phyloP scores from a whole-genome alignment of 2,329 filamentous ascomycete genomes.

The Rhynchosporium secalis region DNA sequence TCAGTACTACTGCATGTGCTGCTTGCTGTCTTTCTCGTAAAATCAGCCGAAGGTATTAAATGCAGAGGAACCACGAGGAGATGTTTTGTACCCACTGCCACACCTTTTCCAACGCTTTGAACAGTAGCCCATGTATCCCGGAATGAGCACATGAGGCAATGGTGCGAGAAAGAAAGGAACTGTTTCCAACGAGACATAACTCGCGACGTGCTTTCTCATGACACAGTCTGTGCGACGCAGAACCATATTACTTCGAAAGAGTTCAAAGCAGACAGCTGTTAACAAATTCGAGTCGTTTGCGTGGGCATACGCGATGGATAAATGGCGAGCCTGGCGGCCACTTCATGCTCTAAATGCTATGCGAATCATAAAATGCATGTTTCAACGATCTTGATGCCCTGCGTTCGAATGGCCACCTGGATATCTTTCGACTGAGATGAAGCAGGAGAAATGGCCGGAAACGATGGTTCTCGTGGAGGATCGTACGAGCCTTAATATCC shows the following conservation, averaged over 20 bases:
- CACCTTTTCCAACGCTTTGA: neutral
- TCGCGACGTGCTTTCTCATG: neutral
- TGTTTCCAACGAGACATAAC: neutral
- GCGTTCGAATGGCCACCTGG: conserved; percentile 18
- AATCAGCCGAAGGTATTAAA: too few species aligned
- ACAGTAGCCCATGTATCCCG: neutral
- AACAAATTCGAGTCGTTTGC: neutral
- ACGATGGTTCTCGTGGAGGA: conserved; percentile 22
- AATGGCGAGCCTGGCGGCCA: neutral
- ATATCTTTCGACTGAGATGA: conserved; percentile 17
- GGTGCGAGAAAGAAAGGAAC: neutral
- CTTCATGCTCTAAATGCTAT: conserved; percentile 10
- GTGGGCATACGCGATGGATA: neutral
- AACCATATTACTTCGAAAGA: neutral
- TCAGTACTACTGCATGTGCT: too few species aligned
- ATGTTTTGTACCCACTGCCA: neutral
- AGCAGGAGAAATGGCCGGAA: conserved; percentile 16
- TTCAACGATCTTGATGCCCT: conserved; percentile 22
- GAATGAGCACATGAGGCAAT: neutral
- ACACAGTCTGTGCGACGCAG: neutral
- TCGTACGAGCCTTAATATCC: conserved; percentile 13
- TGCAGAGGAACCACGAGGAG: neutral
- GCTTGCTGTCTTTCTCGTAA: too few species aligned
- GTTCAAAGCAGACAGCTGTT: conserved; percentile 2
- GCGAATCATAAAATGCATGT: conserved; percentile 3